phyloP scores from a whole-genome alignment of 2,329 filamentous ascomycete genomes.

The Mycogone perniciosa region DNA sequence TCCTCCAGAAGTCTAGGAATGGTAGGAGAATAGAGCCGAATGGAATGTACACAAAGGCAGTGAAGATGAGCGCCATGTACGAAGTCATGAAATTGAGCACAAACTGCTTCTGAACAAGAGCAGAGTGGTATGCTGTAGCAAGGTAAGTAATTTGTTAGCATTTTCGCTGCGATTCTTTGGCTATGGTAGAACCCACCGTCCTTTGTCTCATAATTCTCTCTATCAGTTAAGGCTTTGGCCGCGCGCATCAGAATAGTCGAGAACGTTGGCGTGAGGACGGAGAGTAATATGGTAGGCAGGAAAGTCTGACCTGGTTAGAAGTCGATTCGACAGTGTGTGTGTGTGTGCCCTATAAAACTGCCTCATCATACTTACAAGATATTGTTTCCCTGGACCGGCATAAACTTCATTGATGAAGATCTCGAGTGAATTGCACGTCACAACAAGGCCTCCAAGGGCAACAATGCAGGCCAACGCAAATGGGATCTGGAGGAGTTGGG shows the following conservation, averaged over 20 bases:
- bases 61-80: conserved; percentile 86
- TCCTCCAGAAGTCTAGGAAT: conserved; percentile 74
- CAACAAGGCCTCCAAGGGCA: conserved; percentile 74
- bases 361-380: conserved; percentile 54
- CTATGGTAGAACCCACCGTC: conserved; percentile 42
- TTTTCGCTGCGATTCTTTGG: neutral
- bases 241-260: conserved; percentile 68
- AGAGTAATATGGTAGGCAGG: conserved; percentile 82
- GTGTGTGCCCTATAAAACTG: too few species aligned
- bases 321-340: neutral
- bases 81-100: conserved; percentile 95
- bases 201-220: conserved; percentile 88
- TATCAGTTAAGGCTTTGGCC: conserved; percentile 69
- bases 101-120: conserved; percentile 88
- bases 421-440: conserved; percentile 83
- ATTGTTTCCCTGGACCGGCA: conserved; percentile 76
- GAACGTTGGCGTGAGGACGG: conserved; percentile 71
- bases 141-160: neutral
- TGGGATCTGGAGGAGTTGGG: conserved; percentile 75
- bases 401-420: conserved; percentile 96
- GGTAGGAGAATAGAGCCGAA: conserved; percentile 81
- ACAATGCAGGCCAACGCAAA: conserved; percentile 71
- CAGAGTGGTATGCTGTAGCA: conserved; percentile 62
- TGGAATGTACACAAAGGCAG: conserved; percentile 89
- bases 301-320: conserved; percentile 56